These are phyloP conservation scores for Polygonum maritimum DNA, from an alignment of 148 eudicot species.

Conservation along the genomic window DNA sequence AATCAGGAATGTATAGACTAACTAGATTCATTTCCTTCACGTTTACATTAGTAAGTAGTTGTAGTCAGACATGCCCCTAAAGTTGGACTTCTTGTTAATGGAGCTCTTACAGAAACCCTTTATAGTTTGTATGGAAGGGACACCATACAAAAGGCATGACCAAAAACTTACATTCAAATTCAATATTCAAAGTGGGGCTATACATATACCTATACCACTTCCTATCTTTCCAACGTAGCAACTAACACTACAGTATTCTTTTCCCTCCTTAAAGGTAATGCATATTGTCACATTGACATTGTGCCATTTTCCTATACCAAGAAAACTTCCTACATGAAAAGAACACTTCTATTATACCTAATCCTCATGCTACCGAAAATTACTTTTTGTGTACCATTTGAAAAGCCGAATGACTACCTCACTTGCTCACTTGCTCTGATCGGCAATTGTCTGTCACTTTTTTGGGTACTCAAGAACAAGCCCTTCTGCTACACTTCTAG, in stretches of 20 bases:
- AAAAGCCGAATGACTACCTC: background rate
- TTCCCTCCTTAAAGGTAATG: background rate
- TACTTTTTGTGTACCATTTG: background rate
- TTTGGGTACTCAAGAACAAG: conserved; percentile 72
- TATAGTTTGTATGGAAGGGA: no score
- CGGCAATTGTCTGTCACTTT: conserved; percentile 12
- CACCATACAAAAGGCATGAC: background rate
- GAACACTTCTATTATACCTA: background rate
- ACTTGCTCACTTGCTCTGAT: background rate
- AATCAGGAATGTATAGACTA: no score
- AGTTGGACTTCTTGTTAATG: no score
- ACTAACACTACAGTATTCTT: background rate
- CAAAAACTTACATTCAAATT: background rate
- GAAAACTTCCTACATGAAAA: background rate
- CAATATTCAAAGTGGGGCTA: background rate
- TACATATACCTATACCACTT: background rate
- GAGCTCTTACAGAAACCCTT: no score
- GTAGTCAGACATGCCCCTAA: no score
- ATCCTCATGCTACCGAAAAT: background rate
- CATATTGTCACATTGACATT: background rate
- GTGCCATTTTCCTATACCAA: background rate
- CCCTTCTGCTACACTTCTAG: conserved; percentile 93
- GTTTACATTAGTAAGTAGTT: no score
- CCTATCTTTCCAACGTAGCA: background rate
- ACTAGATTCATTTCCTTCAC: no score